A percentile compares a stretch with the other conserved stretches of the same genome.
These are phyloP conservation scores for Taphrina wiesneri DNA, from an alignment of 1,139 yeast genomes.

Conservation along the genomic window DNA sequence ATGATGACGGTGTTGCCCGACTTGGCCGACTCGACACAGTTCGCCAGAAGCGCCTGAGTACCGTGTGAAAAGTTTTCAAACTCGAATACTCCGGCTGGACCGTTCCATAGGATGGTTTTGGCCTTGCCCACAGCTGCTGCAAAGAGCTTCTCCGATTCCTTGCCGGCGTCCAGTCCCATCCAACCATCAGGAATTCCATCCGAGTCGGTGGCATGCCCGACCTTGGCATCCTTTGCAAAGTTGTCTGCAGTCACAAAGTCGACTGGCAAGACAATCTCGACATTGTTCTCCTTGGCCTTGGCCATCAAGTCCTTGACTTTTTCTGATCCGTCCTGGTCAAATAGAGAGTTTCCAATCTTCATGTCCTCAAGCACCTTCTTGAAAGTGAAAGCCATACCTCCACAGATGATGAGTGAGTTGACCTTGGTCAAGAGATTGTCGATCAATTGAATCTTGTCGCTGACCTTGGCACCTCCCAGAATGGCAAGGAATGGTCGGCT, in stretches of 20 bases:
- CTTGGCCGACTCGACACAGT: slow-evolving; percentile 79
- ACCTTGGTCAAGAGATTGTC: slow-evolving; percentile 96
- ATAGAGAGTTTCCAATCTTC: slow-evolving; percentile 83
- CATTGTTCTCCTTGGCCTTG: slow-evolving; percentile 92
- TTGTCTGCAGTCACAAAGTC: slow-evolving; percentile 93
- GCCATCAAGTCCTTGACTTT: slow-evolving; percentile 83
- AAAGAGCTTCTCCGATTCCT: slow-evolving; percentile 75
- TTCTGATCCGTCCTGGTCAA: slow-evolving; percentile 89
- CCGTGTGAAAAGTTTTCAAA: slow-evolving; percentile 86
- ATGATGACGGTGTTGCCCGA: slow-evolving; percentile 82
- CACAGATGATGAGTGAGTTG: slow-evolving; percentile 87
- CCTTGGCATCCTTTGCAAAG: slow-evolving; percentile 84
- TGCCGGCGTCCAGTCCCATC: slow-evolving; percentile 96
- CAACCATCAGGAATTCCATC: slow-evolving; percentile 90
- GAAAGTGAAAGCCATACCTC: slow-evolving; percentile 99
- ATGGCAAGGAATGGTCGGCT: slow-evolving; percentile 95
- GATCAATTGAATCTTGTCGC: slow-evolving; percentile 95
- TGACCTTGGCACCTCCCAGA: slow-evolving; percentile 97
- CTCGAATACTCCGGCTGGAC: slow-evolving; percentile 99
- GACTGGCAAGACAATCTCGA: slow-evolving; percentile 85
- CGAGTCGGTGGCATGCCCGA: slow-evolving; percentile 75
- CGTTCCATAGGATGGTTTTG: slow-evolving; percentile 98
- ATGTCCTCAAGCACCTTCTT: slow-evolving; percentile 84
- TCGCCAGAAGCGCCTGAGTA: slow-evolving; percentile 84
- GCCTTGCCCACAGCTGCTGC: slow-evolving; percentile 80